A percentile compares a stretch with the other conserved stretches of the same genome.
Evolutionary conservation across 2,329 filamentous ascomycete genomes (phyloP).

Genomic region (Zymoseptoria crescenta): DNA sequence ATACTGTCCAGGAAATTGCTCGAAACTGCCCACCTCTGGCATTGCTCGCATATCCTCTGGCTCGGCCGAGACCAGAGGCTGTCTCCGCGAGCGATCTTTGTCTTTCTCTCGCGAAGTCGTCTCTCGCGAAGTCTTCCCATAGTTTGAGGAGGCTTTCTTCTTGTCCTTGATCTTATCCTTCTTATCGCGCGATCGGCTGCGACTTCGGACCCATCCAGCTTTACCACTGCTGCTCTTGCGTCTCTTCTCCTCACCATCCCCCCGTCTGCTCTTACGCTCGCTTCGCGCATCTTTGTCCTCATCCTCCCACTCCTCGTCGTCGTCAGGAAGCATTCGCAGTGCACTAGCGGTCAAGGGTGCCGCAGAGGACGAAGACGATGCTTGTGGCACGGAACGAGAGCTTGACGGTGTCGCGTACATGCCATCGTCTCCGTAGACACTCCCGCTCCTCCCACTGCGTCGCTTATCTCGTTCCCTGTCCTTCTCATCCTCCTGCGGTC

Average conservation of each 20-base stretch:
- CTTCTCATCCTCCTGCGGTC: conserved; percentile 14
- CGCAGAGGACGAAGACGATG: conserved; percentile 15
- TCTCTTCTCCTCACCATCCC: conserved; percentile 21
- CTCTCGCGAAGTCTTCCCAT: conserved; percentile 9
- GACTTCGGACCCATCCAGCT: conserved; percentile 22
- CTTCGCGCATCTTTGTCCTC: conserved; percentile 23
- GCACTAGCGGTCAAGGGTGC: conserved; percentile 28
- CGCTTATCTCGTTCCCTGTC: conserved; percentile 16
- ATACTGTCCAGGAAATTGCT: conserved; percentile 28
- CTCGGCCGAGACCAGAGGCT: conserved; percentile 9
- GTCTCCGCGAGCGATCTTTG: conserved; percentile 6
- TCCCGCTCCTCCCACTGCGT: conserved; percentile 21
- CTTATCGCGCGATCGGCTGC: conserved; percentile 12
- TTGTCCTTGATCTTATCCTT: conserved; percentile 3
- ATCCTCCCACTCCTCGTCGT: conserved; percentile 28
- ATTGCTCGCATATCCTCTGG: conserved; percentile 14
- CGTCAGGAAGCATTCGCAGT: conserved; percentile 24
- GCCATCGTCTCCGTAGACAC: conserved; percentile 15
- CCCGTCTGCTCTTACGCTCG: conserved; percentile 25
- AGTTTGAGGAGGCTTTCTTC: not conserved
- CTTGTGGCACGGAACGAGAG: not conserved
- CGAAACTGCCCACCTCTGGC: conserved; percentile 24
- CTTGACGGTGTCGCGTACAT: not conserved
- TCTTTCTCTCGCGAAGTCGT: conserved; percentile 17
- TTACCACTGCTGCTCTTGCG: conserved; percentile 17